Evolutionary conservation across 2,329 filamentous ascomycete genomes (phyloP).

Genomic region (Nigrospora oryzae): DNA sequence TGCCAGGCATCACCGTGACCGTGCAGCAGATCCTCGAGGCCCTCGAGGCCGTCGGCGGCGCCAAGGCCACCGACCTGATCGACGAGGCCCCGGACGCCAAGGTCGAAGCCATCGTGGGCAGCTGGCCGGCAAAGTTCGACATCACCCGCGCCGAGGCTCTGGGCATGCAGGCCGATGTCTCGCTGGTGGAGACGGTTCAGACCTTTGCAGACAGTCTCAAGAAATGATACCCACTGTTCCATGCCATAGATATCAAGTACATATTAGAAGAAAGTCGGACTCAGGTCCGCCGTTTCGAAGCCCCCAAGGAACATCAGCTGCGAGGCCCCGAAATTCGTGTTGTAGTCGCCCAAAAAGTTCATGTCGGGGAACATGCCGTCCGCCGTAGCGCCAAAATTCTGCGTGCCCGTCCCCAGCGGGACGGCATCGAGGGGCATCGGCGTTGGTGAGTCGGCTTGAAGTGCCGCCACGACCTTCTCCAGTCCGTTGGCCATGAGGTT

Average conservation of each 20-base stretch:
- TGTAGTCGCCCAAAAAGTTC: constrained; percentile 7
- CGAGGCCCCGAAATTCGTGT: constrained; percentile 6
- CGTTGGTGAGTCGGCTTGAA: background rate
- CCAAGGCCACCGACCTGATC: constrained; percentile 31
- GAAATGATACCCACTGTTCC: background rate
- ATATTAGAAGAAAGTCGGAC: constrained; percentile 6
- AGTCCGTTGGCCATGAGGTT: constrained; percentile 36
- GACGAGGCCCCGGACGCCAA: constrained; percentile 37
- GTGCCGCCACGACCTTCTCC: constrained; percentile 25
- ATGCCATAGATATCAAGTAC: background rate
- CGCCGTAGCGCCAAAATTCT: background rate
- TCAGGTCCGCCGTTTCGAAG: constrained; percentile 7
- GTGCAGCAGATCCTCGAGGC: constrained; percentile 46
- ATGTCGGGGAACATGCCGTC: constrained; percentile 2
- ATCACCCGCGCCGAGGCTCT: constrained; percentile 41
- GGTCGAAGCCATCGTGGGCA: constrained; percentile 39
- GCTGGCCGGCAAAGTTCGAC: constrained; percentile 45
- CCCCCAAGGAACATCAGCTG: constrained; percentile 7
- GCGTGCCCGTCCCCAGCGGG: background rate
- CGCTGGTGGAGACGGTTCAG: constrained; percentile 21
- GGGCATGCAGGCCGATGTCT: constrained; percentile 38
- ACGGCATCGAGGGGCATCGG: constrained; percentile 2
- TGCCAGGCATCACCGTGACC: constrained; percentile 42
- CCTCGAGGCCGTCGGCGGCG: constrained; percentile 37
- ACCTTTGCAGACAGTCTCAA: constrained; percentile 6